These are phyloP conservation scores for Hyaloperonospora arabidopsidis DNA, from an alignment of 352 stramenopile species.

Conservation along the genomic window DNA sequence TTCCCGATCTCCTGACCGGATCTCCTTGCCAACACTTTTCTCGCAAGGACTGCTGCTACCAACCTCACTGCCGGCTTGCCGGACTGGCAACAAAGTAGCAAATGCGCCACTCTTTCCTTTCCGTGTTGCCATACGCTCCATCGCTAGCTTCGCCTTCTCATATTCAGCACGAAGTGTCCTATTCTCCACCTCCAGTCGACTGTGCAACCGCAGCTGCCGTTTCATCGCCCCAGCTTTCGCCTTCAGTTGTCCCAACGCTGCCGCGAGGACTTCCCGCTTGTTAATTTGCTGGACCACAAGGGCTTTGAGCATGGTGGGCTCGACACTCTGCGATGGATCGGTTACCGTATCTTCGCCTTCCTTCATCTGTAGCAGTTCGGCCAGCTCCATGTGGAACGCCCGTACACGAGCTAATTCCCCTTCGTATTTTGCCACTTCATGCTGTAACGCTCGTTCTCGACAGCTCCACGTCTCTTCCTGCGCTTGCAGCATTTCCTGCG, in stretches of 20 bases:
- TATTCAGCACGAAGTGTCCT: slow-evolving; percentile 46
- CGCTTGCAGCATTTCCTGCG: slow-evolving; percentile 24
- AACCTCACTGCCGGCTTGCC: slow-evolving; percentile 5
- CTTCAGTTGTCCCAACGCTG: slow-evolving; percentile 25
- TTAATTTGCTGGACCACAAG: slow-evolving; percentile 34
- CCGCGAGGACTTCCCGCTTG: slow-evolving; percentile 18
- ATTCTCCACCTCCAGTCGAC: slow-evolving; percentile 43
- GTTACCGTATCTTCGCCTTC: neutral
- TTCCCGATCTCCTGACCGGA: neutral
- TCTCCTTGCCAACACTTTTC: slow-evolving; percentile 14
- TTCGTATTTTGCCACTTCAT: slow-evolving; percentile 14
- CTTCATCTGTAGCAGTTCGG: slow-evolving; percentile 22
- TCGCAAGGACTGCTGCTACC: slow-evolving; percentile 14
- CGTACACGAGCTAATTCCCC: slow-evolving; percentile 19
- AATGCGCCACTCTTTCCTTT: slow-evolving; percentile 21
- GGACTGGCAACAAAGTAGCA: slow-evolving; percentile 6
- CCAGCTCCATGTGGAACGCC: slow-evolving; percentile 35
- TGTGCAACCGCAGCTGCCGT: slow-evolving; percentile 34
- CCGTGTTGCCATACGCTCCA: slow-evolving; percentile 50
- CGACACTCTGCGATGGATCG: slow-evolving; percentile 13
- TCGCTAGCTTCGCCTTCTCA: slow-evolving; percentile 50
- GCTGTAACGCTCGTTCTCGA: slow-evolving; percentile 17
- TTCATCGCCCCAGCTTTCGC: slow-evolving; percentile 27
- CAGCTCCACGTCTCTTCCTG: slow-evolving; percentile 28
- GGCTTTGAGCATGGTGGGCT: slow-evolving; percentile 27